Percentiles rank a stretch among this genome's conserved stretches.
These are phyloP conservation scores for Mesotaenium endlicherianum DNA, from an alignment of 139 green algal genomes.

Conservation along the genomic window DNA sequence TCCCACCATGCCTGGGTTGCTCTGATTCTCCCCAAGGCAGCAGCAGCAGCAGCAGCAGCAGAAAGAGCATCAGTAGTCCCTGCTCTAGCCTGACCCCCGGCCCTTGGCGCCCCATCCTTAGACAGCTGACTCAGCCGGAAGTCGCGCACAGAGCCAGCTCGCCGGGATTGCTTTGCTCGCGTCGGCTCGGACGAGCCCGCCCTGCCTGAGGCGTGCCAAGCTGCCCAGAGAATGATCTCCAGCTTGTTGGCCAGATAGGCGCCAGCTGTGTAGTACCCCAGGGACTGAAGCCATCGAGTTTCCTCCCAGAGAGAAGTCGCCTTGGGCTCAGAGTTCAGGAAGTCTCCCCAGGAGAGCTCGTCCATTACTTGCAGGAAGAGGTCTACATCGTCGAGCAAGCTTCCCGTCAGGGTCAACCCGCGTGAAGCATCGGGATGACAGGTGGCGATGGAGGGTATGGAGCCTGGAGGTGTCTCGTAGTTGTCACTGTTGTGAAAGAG, in stretches of 20 bases:
- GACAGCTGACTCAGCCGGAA: background rate
- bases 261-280: slow-evolving; percentile 20
- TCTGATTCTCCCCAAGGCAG: no score
- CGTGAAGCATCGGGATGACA: background rate
- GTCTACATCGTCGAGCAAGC: slow-evolving; percentile 10
- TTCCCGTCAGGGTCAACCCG: background rate
- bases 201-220: slow-evolving; percentile 14
- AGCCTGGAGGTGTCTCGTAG: background rate
- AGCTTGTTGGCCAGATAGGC: slow-evolving; percentile 31
- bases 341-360: slow-evolving; percentile 14
- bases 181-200: no score
- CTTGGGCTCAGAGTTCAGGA: background rate
- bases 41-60: no score
- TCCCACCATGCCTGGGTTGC: no score
- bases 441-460: background rate
- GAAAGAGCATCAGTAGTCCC: background rate
- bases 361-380: slow-evolving; percentile 20
- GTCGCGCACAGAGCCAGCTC: no score
- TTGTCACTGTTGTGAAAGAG: background rate
- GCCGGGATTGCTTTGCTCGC: no score
- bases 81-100: background rate
- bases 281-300: slow-evolving; percentile 18
- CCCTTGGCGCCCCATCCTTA: background rate
- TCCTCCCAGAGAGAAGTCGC: slow-evolving; percentile 9
- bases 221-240: slow-evolving; percentile 21